Percentiles rank a stretch among this genome's conserved stretches.
Conservation (phyloP, 371 early-diverging fungal species). For the Massospora cicadina region DNA sequence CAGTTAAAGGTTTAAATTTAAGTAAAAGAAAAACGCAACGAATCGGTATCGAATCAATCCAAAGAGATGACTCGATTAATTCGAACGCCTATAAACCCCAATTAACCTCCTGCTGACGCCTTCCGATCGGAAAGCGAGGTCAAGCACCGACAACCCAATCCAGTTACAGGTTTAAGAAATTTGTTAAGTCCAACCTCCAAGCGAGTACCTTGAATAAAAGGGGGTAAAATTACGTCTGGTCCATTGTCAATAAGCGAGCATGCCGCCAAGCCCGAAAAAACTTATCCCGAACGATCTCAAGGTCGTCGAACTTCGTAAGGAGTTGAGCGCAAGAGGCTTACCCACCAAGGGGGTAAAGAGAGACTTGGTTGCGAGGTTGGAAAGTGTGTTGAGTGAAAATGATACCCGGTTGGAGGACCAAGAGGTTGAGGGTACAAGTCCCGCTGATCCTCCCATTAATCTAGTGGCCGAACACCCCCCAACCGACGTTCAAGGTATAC, state of each 20-base stretch:
- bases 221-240: too few species aligned
- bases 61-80: too few species aligned
- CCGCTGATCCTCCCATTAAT: background rate
- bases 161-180: too few species aligned
- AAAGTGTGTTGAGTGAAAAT: conserved; percentile 22
- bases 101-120: too few species aligned
- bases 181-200: background rate
- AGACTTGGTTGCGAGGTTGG: conserved; percentile 42
- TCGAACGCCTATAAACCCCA: too few species aligned
- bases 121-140: too few species aligned
- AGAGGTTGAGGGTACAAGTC: background rate
- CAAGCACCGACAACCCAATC: too few species aligned
- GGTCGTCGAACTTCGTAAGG: conserved; percentile 46
- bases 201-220: background rate
- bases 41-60: too few species aligned
- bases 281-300: conserved; percentile 17
- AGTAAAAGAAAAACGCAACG: too few species aligned
- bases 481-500: too few species aligned
- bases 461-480: too few species aligned
- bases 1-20: too few species aligned
- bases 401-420: background rate
- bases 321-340: conserved; percentile 33
- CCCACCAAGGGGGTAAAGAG: conserved; percentile 51
- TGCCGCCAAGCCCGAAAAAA: background rate
- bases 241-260: background rate